Conservation (phyloP, 495 filamentous ascomycete species). For the Opeltia flavorubescens region DNA sequence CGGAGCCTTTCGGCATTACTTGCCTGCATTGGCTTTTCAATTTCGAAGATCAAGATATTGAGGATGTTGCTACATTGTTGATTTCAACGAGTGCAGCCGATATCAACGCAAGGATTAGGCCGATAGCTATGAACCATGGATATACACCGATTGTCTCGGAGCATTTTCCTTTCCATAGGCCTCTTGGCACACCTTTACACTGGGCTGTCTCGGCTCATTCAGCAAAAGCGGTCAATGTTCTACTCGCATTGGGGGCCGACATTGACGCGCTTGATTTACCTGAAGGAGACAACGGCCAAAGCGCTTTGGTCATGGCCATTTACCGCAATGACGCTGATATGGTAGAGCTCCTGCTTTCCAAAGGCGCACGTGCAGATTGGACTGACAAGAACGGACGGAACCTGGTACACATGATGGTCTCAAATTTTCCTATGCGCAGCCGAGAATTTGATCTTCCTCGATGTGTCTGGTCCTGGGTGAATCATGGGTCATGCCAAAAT, state of each 20-base stretch:
- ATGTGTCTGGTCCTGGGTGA: constrained; percentile 13
- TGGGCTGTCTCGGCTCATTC: constrained; percentile 19
- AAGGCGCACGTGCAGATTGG: constrained; percentile 11
- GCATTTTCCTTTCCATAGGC: constrained; percentile 21
- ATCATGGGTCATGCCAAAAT: constrained; percentile 12
- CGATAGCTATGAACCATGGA: background rate
- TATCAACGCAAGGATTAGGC: background rate
- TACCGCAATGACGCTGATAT: constrained; percentile 12
- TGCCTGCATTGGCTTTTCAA: constrained; percentile 18
- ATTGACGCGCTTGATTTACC: constrained; percentile 4
- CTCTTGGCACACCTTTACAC: constrained; percentile 19
- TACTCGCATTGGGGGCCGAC: constrained; percentile 13
- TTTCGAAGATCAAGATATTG: constrained; percentile 1
- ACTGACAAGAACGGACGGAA: constrained; percentile 12
- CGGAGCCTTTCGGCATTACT: constrained; percentile 6
- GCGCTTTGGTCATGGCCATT: constrained; percentile 11
- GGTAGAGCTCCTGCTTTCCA: constrained; percentile 7
- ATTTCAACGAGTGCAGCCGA: background rate
- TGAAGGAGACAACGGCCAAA: constrained; percentile 1
- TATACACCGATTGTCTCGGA: background rate
- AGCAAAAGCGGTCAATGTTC: constrained; percentile 9
- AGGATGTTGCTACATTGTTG: constrained; percentile 1
- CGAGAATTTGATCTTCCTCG: constrained; percentile 9
- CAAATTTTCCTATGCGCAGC: constrained; percentile 4
- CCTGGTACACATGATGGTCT: constrained; percentile 12